phyloP scores from a whole-genome alignment of 805 yeast genomes.

The Monosporozyma yasuniensis region DNA sequence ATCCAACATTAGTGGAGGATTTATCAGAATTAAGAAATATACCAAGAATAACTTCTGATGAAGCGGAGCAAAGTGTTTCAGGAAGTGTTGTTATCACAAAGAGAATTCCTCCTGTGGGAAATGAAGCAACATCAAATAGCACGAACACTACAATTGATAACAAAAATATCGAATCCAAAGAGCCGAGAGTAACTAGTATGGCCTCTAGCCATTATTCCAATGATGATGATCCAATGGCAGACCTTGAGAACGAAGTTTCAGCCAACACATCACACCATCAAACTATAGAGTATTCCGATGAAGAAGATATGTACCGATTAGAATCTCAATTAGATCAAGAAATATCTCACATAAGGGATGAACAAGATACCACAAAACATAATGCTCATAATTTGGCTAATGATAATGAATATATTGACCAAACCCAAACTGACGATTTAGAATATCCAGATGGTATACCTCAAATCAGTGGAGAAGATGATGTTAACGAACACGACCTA shows the following conservation, averaged over 20 bases:
- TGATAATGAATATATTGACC: not conserved
- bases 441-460: not conserved
- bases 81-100: slow-evolving; percentile 26
- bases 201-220: slow-evolving; percentile 12
- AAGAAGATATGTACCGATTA: not conserved
- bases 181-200: slow-evolving; percentile 9
- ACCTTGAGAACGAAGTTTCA: too few relatives aligned
- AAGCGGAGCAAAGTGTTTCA: slow-evolving; percentile 15
- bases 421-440: not conserved
- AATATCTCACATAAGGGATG: not conserved
- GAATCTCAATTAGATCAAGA: not conserved
- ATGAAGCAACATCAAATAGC: not conserved
- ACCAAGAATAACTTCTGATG: slow-evolving; percentile 8
- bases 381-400: not conserved
- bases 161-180: not conserved
- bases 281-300: not conserved
- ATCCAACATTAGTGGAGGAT: slow-evolving; percentile 26
- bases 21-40: slow-evolving; percentile 19
- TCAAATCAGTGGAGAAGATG: not conserved
- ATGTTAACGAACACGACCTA: not conserved
- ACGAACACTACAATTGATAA: not conserved
- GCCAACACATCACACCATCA: not conserved
- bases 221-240: not conserved
- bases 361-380: not conserved
- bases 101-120: not conserved